Percentiles rank a stretch among this genome's conserved stretches.
Conservation (phyloP, 1,284 basidiomycete genomes). For the Ganoderma lucidum region DNA sequence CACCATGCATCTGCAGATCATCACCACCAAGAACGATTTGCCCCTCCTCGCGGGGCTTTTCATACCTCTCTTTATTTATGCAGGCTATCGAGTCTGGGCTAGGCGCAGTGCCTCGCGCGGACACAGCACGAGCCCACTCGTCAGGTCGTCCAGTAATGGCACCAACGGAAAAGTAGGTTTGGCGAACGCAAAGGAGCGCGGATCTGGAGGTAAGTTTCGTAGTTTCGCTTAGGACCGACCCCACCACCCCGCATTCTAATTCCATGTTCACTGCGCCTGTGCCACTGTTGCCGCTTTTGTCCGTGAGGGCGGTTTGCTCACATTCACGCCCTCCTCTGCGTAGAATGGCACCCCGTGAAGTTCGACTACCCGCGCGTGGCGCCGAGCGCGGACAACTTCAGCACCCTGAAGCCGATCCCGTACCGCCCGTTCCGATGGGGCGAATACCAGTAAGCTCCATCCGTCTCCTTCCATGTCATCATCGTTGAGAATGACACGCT, state of each 20-base stretch:
- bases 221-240: not conserved
- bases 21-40: slow-evolving; percentile 9
- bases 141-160: not conserved
- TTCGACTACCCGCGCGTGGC: slow-evolving; percentile 63
- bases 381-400: slow-evolving; percentile 49
- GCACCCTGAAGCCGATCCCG: slow-evolving; percentile 59
- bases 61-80: slow-evolving; percentile 12
- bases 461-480: not conserved
- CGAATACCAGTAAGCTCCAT: slow-evolving; percentile 62
- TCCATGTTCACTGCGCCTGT: not conserved
- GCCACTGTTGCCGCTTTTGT: not conserved
- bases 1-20: slow-evolving; percentile 6
- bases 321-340: not conserved
- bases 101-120: slow-evolving; percentile 1
- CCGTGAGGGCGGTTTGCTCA: not conserved
- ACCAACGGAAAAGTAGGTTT: slow-evolving; percentile 6
- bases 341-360: slow-evolving; percentile 38
- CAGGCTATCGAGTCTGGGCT: slow-evolving; percentile 6
- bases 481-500: not conserved
- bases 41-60: slow-evolving; percentile 4
- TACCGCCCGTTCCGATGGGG: slow-evolving; percentile 73
- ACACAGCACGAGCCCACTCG: not conserved
- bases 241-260: not conserved
- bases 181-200: slow-evolving; percentile 21
- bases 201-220: slow-evolving; percentile 22